These are phyloP conservation scores for Xerocomellus intermedius DNA, from an alignment of 768 basidiomycete genomes.

Conservation along the genomic window DNA sequence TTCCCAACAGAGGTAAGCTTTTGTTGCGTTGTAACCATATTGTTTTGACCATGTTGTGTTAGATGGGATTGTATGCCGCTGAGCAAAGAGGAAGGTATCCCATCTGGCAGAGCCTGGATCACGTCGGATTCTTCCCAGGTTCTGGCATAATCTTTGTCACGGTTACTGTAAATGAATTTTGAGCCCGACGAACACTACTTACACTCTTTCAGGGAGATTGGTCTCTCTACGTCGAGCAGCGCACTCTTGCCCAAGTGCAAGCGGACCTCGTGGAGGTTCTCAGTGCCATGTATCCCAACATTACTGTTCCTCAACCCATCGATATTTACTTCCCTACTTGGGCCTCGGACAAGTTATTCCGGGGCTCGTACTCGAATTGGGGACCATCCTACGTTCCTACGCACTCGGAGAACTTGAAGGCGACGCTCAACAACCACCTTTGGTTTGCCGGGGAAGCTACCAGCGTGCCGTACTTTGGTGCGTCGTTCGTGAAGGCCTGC, in stretches of 20 bases:
- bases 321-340: slow-evolving; percentile 59
- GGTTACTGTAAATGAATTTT: slow-evolving; percentile 18
- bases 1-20: slow-evolving; percentile 41
- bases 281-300: slow-evolving; percentile 54
- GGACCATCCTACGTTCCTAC: slow-evolving; percentile 54
- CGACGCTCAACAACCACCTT: slow-evolving; percentile 47
- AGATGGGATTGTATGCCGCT: slow-evolving; percentile 55
- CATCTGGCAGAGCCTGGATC: slow-evolving; percentile 66
- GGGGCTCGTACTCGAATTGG: slow-evolving; percentile 63
- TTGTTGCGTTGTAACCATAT: background rate
- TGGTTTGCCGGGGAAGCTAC: slow-evolving; percentile 67
- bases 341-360: slow-evolving; percentile 46
- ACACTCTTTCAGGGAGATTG: slow-evolving; percentile 49
- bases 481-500: slow-evolving; percentile 12
- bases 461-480: slow-evolving; percentile 56
- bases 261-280: slow-evolving; percentile 54
- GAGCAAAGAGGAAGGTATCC: slow-evolving; percentile 57
- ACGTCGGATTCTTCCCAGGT: slow-evolving; percentile 54
- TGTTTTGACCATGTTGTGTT: background rate
- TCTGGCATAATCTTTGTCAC: slow-evolving; percentile 45
- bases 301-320: slow-evolving; percentile 50
- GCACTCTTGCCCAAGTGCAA: slow-evolving; percentile 48
- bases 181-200: background rate
- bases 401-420: slow-evolving; percentile 53
- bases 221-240: slow-evolving; percentile 53